These are phyloP conservation scores for Ophiostoma piceae DNA, from an alignment of 2,329 filamentous ascomycete genomes.

Conservation along the genomic window DNA sequence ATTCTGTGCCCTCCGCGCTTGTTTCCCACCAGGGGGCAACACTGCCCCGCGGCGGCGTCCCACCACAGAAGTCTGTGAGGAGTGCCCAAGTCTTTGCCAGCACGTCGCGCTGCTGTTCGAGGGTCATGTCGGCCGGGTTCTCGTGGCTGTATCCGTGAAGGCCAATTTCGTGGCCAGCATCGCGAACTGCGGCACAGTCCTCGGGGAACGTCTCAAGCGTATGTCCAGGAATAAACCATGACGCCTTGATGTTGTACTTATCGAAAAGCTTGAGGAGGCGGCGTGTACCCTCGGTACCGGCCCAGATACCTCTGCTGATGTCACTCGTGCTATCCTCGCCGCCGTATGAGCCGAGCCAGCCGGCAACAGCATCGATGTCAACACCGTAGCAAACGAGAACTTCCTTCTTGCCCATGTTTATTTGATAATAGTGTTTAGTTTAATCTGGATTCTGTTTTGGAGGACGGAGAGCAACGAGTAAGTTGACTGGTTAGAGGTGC, in stretches of 20 bases:
- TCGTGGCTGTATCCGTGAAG: conserved; percentile 39
- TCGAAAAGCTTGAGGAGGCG: conserved; percentile 66
- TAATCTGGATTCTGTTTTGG: too few species aligned
- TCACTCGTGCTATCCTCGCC: conserved; percentile 68
- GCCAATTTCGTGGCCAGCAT: conserved; percentile 46
- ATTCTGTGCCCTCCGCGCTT: conserved; percentile 59
- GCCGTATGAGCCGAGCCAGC: conserved; percentile 70
- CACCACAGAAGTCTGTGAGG: conserved; percentile 63
- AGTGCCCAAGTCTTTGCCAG: conserved; percentile 68
- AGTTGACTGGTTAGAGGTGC: too few species aligned
- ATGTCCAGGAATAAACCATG: conserved; percentile 49
- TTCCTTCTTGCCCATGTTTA: conserved; percentile 25
- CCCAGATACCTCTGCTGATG: conserved; percentile 64
- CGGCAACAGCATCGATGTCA: conserved; percentile 70
- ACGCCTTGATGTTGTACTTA: conserved; percentile 65
- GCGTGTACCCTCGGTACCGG: conserved; percentile 60
- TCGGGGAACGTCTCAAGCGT: conserved; percentile 47
- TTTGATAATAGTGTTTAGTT: too few species aligned
- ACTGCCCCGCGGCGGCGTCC: conserved; percentile 65
- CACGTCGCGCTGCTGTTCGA: conserved; percentile 70
- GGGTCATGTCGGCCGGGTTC: conserved; percentile 50
- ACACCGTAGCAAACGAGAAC: conserved; percentile 53
- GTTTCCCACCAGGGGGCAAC: conserved; percentile 74
- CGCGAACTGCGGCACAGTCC: conserved; percentile 41
- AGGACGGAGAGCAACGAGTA: too few species aligned